phyloP scores from a whole-genome alignment of 345 rosid genomes.

The Durio zibethinus region DNA sequence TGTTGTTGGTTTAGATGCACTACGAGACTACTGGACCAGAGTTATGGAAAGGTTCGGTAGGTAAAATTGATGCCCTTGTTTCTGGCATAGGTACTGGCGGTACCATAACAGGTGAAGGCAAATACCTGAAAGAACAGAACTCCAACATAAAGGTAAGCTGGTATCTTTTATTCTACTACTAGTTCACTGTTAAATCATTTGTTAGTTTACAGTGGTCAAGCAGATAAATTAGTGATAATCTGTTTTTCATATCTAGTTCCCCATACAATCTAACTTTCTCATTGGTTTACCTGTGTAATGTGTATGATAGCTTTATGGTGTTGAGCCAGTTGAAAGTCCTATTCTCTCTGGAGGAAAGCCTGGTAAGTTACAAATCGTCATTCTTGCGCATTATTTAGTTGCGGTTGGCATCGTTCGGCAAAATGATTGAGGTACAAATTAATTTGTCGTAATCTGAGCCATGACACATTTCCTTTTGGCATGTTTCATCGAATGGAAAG shows the following conservation, averaged over 20 bases:
- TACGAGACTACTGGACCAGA: constrained; percentile 95
- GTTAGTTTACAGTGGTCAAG: not conserved
- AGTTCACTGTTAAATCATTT: not conserved
- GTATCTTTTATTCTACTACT: not conserved
- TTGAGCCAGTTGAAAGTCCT: constrained; percentile 84
- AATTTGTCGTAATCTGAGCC: not conserved
- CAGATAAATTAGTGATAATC: not conserved
- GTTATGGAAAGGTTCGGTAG: constrained; percentile 81
- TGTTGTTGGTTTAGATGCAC: constrained; percentile 49
- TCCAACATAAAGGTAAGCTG: constrained; percentile 60
- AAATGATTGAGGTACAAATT: not conserved
- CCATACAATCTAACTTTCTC: constrained; percentile 12
- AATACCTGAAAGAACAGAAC: constrained; percentile 76
- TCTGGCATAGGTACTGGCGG: constrained; percentile 98
- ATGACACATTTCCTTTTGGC: not conserved
- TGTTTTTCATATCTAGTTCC: not conserved
- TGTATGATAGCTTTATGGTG: constrained; percentile 56
- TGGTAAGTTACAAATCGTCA: constrained; percentile 40
- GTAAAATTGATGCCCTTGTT: constrained; percentile 78
- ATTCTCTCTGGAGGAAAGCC: constrained; percentile 84
- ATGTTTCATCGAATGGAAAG: not conserved
- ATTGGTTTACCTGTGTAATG: constrained; percentile 19
- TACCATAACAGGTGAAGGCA: constrained; percentile 85
- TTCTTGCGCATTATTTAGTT: not conserved
- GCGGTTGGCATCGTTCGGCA: not conserved